Evolutionary conservation across 352 stramenopile species (phyloP).

Genomic region (Phytophthora meadii): DNA sequence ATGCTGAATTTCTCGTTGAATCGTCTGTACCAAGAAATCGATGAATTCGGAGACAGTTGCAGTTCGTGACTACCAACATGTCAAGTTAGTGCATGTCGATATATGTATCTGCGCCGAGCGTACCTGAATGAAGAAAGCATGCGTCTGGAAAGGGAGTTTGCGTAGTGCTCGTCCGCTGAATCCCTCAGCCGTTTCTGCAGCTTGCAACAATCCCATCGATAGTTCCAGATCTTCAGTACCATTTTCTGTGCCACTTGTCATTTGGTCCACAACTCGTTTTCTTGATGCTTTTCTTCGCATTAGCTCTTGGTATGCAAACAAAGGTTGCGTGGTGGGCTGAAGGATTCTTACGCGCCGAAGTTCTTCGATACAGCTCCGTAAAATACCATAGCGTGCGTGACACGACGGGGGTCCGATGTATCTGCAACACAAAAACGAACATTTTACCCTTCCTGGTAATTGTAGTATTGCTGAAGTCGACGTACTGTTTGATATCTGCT

Average conservation of each 20-base stretch:
- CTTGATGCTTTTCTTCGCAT: slow-evolving; percentile 29
- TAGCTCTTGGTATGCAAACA: slow-evolving; percentile 44
- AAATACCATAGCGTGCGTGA: slow-evolving; percentile 83
- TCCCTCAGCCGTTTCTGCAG: slow-evolving; percentile 59
- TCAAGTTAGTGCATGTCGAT: slow-evolving; percentile 11
- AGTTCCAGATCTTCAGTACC: slow-evolving; percentile 29
- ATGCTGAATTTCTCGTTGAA: slow-evolving; percentile 37
- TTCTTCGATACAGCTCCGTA: slow-evolving; percentile 85
- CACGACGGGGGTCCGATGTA: slow-evolving; percentile 70
- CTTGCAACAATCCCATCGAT: slow-evolving; percentile 44
- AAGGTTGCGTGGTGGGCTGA: slow-evolving; percentile 3
- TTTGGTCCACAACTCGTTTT: slow-evolving; percentile 56
- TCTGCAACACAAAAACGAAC: slow-evolving; percentile 23
- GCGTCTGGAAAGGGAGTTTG: slow-evolving; percentile 88
- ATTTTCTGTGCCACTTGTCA: slow-evolving; percentile 17
- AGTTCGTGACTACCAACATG: slow-evolving; percentile 20
- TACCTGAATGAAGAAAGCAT: slow-evolving; percentile 78
- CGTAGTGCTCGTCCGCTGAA: slow-evolving; percentile 81
- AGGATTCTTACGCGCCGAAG: slow-evolving; percentile 81
- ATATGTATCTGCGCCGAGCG: neutral
- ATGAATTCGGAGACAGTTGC: slow-evolving; percentile 35
- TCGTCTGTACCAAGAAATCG: slow-evolving; percentile 32
- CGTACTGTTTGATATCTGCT: slow-evolving; percentile 93
- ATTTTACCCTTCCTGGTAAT: neutral
- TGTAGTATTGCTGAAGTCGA: neutral